These are phyloP conservation scores for Fusarium globosum DNA, from an alignment of 2,329 filamentous ascomycete genomes.

Conservation along the genomic window DNA sequence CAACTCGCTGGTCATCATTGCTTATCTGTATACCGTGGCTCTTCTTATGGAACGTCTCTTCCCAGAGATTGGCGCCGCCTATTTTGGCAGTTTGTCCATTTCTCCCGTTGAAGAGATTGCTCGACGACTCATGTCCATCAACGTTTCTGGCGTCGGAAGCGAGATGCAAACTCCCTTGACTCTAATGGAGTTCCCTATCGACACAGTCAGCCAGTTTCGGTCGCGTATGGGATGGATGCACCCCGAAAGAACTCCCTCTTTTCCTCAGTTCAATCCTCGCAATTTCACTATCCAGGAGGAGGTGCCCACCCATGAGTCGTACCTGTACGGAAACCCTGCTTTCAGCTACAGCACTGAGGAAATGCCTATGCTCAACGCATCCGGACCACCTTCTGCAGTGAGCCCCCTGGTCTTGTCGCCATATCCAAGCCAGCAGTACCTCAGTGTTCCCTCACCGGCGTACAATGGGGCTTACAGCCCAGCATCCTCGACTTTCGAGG, in stretches of 20 bases:
- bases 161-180: constrained; percentile 70
- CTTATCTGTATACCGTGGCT: constrained; percentile 91
- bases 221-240: constrained; percentile 75
- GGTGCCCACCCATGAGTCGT: constrained; percentile 56
- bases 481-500: constrained; percentile 70
- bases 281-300: constrained; percentile 64
- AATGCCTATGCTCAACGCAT: constrained; percentile 65
- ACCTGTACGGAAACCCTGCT: constrained; percentile 66
- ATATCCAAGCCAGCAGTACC: constrained; percentile 66
- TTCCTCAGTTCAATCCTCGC: constrained; percentile 68
- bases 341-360: constrained; percentile 75
- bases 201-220: constrained; percentile 76
- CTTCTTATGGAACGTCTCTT: constrained; percentile 91
- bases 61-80: constrained; percentile 88
- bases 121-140: constrained; percentile 76
- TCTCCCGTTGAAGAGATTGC: constrained; percentile 89
- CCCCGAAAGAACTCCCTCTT: constrained; percentile 68
- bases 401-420: constrained; percentile 68
- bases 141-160: constrained; percentile 66
- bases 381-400: constrained; percentile 57
- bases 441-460: constrained; percentile 71
- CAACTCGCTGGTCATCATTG: constrained; percentile 83
- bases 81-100: constrained; percentile 84
- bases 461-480: constrained; percentile 70
- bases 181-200: constrained; percentile 78